phyloP scores from a whole-genome alignment of 2,329 filamentous ascomycete genomes.

The Exserohilum turcica region DNA sequence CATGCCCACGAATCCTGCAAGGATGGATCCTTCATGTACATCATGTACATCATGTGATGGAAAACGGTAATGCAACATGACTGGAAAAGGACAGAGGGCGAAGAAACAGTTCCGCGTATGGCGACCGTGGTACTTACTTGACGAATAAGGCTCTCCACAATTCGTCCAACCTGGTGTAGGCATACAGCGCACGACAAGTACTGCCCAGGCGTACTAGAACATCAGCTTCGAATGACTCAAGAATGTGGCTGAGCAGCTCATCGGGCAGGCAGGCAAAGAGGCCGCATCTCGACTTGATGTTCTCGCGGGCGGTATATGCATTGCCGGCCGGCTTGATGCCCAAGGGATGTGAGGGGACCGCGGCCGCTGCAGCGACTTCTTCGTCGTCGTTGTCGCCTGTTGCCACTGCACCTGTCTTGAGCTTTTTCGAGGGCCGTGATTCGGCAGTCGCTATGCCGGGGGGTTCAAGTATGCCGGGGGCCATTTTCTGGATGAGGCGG shows the following conservation, averaged over 20 bases:
- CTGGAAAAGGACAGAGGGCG: constrained; percentile 4
- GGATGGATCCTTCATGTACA: neutral
- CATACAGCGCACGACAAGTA: constrained; percentile 85
- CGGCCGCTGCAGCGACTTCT: constrained; percentile 55
- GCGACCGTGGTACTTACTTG: constrained; percentile 65
- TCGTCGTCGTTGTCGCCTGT: constrained; percentile 34
- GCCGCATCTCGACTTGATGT: constrained; percentile 71
- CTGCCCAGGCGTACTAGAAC: constrained; percentile 70
- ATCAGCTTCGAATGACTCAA: constrained; percentile 73
- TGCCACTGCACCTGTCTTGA: constrained; percentile 35
- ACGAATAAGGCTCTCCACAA: constrained; percentile 87
- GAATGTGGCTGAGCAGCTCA: constrained; percentile 74
- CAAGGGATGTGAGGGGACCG: constrained; percentile 78
- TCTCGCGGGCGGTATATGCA: constrained; percentile 68
- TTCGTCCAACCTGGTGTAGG: constrained; percentile 82
- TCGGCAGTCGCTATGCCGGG: constrained; percentile 29
- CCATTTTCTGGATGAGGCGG: constrained; percentile 32
- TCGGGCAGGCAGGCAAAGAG: constrained; percentile 73
- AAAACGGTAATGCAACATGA: neutral
- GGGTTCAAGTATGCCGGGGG: constrained; percentile 40
- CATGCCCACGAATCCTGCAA: constrained; percentile 4
- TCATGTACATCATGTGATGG: constrained; percentile 2
- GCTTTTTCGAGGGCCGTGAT: constrained; percentile 44
- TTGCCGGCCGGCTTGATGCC: constrained; percentile 89
- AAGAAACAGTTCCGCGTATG: constrained; percentile 5